Conservation (phyloP, 1,139 yeast species). For the Magnusiomyces tetraspermus region DNA sequence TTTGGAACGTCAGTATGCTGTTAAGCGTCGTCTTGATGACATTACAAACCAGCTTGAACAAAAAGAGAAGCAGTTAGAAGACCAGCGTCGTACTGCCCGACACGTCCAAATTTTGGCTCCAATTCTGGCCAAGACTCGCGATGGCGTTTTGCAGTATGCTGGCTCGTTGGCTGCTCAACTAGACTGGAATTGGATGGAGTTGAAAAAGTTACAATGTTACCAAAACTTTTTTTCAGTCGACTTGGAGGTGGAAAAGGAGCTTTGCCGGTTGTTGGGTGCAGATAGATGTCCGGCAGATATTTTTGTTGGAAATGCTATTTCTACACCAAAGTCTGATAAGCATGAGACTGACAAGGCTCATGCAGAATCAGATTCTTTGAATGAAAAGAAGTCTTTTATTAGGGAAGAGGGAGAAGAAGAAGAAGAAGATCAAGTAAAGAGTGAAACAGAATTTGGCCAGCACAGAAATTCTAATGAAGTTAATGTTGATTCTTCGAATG, state of each 20-base stretch:
- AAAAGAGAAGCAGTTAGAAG: slow-evolving; percentile 32
- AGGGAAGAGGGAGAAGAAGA: not conserved
- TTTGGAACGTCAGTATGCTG: slow-evolving; percentile 15
- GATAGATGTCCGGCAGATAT: not conserved
- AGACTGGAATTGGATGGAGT: slow-evolving; percentile 48
- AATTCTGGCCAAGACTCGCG: slow-evolving; percentile 42
- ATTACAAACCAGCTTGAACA: slow-evolving; percentile 30
- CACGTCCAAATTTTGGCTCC: slow-evolving; percentile 40
- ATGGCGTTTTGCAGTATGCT: slow-evolving; percentile 37
- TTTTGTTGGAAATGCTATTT: not conserved
- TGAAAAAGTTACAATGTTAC: slow-evolving; percentile 38
- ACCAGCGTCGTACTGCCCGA: slow-evolving; percentile 31
- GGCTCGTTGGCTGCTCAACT: slow-evolving; percentile 41
- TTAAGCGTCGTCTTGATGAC: slow-evolving; percentile 26
- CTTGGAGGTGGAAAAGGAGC: slow-evolving; percentile 23
- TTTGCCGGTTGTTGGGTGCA: slow-evolving; percentile 11
- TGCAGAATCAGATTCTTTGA: not conserved
- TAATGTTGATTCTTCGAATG: not conserved
- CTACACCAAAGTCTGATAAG: not conserved
- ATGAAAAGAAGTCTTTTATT: too few species aligned
- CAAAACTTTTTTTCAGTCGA: slow-evolving; percentile 34
- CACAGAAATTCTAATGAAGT: not conserved
- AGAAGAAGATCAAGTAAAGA: not conserved
- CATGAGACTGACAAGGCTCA: not conserved
- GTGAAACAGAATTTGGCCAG: too few species aligned